Conservation (phyloP, 495 filamentous ascomycete genomes). For the Xylaria scruposa region DNA sequence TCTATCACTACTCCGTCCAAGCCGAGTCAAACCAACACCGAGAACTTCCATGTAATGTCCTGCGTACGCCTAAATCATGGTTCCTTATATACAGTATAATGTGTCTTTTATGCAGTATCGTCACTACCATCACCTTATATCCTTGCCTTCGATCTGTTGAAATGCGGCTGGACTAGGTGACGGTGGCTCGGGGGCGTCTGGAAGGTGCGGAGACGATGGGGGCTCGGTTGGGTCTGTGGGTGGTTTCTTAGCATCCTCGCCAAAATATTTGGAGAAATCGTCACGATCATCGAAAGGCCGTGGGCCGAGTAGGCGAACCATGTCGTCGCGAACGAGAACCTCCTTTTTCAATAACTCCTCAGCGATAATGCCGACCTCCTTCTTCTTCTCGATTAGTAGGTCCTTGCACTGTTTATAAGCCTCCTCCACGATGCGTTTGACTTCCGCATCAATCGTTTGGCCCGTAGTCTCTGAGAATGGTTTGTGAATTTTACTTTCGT, state of each 20-base stretch:
- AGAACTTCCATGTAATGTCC: constrained; percentile 5
- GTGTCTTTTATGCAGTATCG: neutral
- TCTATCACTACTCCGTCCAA: neutral
- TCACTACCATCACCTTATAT: constrained; percentile 27
- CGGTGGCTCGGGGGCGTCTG: constrained; percentile 38
- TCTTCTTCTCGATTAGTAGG: constrained; percentile 83
- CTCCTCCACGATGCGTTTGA: constrained; percentile 85
- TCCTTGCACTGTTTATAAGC: constrained; percentile 90
- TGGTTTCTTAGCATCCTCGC: constrained; percentile 48
- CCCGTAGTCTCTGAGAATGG: constrained; percentile 96
- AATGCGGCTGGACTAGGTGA: constrained; percentile 36
- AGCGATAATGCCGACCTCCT: constrained; percentile 84
- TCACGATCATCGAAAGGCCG: constrained; percentile 81
- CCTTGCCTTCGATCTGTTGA: constrained; percentile 31
- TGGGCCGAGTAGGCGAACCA: constrained; percentile 84
- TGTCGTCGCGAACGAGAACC: constrained; percentile 86
- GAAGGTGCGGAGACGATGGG: constrained; percentile 29
- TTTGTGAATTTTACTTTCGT: constrained; percentile 81
- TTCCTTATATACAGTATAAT: constrained; percentile 21
- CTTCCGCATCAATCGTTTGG: constrained; percentile 87
- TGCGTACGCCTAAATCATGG: constrained; percentile 16
- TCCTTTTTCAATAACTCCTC: constrained; percentile 94
- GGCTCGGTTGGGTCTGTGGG: constrained; percentile 30
- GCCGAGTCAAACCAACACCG: constrained; percentile 1
- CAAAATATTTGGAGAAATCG: constrained; percentile 95